A percentile compares a stretch with the other conserved stretches of the same genome.
Conservation (phyloP, 495 filamentous ascomycete species). For the Penicillium nucicola region DNA sequence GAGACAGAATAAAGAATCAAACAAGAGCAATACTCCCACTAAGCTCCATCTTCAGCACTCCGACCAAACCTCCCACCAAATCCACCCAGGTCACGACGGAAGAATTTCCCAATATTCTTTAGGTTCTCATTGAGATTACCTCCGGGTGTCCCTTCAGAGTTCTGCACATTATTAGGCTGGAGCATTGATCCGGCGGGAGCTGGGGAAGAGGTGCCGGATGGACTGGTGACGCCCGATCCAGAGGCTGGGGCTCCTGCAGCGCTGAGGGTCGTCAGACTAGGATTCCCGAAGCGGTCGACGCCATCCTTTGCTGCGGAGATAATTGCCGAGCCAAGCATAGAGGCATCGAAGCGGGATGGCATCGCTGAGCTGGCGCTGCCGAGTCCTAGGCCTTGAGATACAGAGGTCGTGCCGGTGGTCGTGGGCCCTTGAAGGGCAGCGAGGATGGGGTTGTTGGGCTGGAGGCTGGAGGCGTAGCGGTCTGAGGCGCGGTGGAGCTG, state of each 20-base stretch:
- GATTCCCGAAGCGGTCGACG: constrained; percentile 79
- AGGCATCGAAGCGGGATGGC: constrained; percentile 68
- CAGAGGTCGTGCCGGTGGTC: constrained; percentile 36
- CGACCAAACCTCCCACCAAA: constrained; percentile 72
- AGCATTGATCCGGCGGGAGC: constrained; percentile 11
- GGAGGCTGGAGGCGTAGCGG: constrained; percentile 45
- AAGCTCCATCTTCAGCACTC: constrained; percentile 32
- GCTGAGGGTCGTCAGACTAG: constrained; percentile 26
- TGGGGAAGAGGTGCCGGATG: constrained; percentile 20
- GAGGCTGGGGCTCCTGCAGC: constrained; percentile 18
- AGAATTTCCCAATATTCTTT: constrained; percentile 95
- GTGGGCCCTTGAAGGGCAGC: constrained; percentile 35
- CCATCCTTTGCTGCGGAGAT: constrained; percentile 88
- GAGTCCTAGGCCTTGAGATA: constrained; percentile 40
- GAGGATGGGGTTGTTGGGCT: constrained; percentile 43
- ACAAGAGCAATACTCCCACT: not conserved
- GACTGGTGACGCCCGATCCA: constrained; percentile 9
- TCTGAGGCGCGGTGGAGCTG: constrained; percentile 69
- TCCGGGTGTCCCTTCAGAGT: constrained; percentile 31
- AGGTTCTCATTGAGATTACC: constrained; percentile 83
- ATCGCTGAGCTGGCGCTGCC: constrained; percentile 41
- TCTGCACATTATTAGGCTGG: constrained; percentile 14
- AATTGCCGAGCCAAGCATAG: constrained; percentile 63
- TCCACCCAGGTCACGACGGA: constrained; percentile 80
- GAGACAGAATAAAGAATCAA: not conserved